These are phyloP conservation scores for Amaranthus palmeri DNA, from an alignment of 148 eudicot genomes.

Conservation along the genomic window DNA sequence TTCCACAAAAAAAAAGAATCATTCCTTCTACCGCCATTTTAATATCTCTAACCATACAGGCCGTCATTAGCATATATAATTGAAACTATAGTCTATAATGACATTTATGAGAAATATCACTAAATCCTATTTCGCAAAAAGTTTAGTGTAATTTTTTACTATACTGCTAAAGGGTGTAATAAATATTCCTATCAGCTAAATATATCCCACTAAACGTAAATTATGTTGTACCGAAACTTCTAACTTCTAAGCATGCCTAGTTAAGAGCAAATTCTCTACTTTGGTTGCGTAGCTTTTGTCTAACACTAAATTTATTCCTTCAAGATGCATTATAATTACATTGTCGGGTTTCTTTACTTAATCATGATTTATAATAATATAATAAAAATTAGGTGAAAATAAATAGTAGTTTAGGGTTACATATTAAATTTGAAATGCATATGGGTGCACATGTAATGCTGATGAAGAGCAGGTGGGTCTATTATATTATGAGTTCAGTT, in stretches of 20 bases:
- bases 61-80: no score
- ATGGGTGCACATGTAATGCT: constrained; percentile 47
- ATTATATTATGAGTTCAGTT: constrained; percentile 19
- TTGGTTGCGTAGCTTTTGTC: constrained; percentile 16
- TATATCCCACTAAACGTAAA: no score
- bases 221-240: no score
- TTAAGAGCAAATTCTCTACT: constrained; percentile 13
- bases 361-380: constrained; percentile 11
- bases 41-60: no score
- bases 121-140: no score
- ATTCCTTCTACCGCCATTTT: no score
- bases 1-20: no score
- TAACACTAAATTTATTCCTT: background rate
- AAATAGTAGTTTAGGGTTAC: constrained; percentile 1
- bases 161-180: no score
- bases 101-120: no score
- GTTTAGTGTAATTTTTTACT: no score
- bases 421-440: constrained; percentile 25
- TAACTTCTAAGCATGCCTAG: background rate
- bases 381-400: constrained; percentile 18
- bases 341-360: constrained; percentile 14
- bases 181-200: no score
- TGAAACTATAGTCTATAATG: no score
- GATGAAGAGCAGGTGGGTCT: constrained; percentile 23
- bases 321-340: constrained; percentile 19